A percentile compares a stretch with the other conserved stretches of the same genome.
These are phyloP conservation scores for Panaeolus papilionaceus DNA, from an alignment of 768 basidiomycete genomes.

Conservation along the genomic window DNA sequence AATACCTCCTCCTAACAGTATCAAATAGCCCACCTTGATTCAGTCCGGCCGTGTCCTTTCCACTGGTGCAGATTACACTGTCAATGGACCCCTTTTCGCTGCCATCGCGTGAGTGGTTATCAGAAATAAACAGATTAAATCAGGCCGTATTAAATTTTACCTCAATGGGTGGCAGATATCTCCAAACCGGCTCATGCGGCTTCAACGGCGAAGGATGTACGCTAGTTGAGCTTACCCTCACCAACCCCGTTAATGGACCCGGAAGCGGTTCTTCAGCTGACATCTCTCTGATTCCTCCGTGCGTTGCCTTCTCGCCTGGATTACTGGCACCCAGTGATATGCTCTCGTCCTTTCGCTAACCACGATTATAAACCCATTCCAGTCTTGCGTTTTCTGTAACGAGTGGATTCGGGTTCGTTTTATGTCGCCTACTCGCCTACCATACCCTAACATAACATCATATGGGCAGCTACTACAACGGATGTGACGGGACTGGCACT, in stretches of 20 bases:
- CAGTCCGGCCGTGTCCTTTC: conserved; percentile 25
- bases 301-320: conserved; percentile 19
- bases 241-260: conserved; percentile 25
- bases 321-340: too few species aligned
- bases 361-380: neutral
- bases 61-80: conserved; percentile 22
- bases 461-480: conserved; percentile 38
- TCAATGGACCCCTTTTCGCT: conserved; percentile 17
- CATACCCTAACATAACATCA: neutral
- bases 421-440: neutral
- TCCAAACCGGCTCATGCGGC: conserved; percentile 40
- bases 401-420: conserved; percentile 32
- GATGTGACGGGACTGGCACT: conserved; percentile 40
- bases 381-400: conserved; percentile 50
- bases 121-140: too few species aligned
- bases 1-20: too few species aligned
- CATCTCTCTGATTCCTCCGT: conserved; percentile 46
- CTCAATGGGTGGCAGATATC: conserved; percentile 26
- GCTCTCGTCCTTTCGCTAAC: too few species aligned
- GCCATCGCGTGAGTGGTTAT: neutral
- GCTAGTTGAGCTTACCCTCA: conserved; percentile 42
- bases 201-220: conserved; percentile 33
- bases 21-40: neutral
- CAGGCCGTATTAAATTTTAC: too few species aligned
- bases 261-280: conserved; percentile 26